Evolutionary conservation across 768 basidiomycete genomes (phyloP).

Genomic region (Candolleomyces eurysporus): DNA sequence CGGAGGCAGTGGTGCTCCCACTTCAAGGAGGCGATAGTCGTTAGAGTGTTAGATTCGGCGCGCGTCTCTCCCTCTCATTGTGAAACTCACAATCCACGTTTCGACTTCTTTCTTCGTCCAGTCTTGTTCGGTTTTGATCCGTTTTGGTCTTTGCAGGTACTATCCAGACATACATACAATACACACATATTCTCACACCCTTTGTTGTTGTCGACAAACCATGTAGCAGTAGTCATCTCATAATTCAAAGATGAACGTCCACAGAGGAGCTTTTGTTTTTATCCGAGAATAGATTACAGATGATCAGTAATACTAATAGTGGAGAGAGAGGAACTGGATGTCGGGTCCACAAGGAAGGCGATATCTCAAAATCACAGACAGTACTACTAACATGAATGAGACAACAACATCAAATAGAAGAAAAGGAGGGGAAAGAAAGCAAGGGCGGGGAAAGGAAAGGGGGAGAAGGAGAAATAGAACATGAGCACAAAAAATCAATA

Average conservation of each 20-base stretch:
- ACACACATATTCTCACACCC: neutral
- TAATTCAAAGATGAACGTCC: too few relatives aligned
- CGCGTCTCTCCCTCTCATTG: too few relatives aligned
- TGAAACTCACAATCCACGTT: too few relatives aligned
- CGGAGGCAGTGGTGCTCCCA: slow-evolving; percentile 58
- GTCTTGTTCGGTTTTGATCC: too few relatives aligned
- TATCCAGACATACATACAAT: too few relatives aligned
- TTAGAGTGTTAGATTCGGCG: neutral
- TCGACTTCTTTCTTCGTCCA: neutral
- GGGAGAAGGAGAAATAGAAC: neutral
- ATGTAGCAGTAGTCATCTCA: too few relatives aligned
- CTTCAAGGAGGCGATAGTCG: slow-evolving; percentile 40
- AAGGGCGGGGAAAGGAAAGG: neutral
- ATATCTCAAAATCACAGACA: too few relatives aligned
- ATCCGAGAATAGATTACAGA: too few relatives aligned
- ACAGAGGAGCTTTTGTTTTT: too few relatives aligned
- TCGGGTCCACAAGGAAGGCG: too few relatives aligned
- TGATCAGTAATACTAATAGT: neutral
- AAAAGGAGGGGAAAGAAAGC: neutral
- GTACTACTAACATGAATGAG: too few relatives aligned
- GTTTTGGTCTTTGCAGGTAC: too few relatives aligned
- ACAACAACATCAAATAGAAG: neutral
- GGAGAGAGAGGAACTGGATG: neutral
- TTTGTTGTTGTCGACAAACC: neutral
- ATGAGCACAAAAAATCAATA: neutral